phyloP scores from a whole-genome alignment of 441 rosid species.

The Oxalis stricta region DNA sequence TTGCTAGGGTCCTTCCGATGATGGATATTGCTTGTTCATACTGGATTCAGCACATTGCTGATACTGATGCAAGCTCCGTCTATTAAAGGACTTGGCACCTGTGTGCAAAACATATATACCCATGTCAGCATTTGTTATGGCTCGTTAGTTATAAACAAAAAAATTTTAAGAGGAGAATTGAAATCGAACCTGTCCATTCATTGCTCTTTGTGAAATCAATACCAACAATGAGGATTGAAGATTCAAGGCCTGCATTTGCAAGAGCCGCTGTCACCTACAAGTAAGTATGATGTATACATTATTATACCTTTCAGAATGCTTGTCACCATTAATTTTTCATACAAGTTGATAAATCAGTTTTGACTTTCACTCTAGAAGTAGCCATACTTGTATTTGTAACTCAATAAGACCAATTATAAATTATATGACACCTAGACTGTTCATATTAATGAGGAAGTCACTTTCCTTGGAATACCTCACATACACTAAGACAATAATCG shows the following conservation, averaged over 20 bases:
- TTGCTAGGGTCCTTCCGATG: slow-evolving; percentile 57
- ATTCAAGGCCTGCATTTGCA: slow-evolving; percentile 55
- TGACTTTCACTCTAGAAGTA: neutral
- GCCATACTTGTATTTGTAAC: too few species aligned
- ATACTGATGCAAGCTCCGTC: slow-evolving; percentile 54
- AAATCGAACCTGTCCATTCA: slow-evolving; percentile 58
- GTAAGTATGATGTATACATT: slow-evolving; percentile 3
- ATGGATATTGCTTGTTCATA: slow-evolving; percentile 68
- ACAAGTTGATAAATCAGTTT: neutral
- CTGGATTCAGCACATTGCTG: slow-evolving; percentile 42
- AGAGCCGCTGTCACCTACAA: slow-evolving; percentile 59
- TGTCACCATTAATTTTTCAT: too few species aligned
- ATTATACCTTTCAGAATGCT: neutral
- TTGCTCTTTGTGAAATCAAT: slow-evolving; percentile 79
- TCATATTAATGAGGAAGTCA: neutral
- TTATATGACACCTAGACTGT: neutral
- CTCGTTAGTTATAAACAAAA: neutral
- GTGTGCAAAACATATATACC: slow-evolving; percentile 10
- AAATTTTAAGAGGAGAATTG: slow-evolving; percentile 8
- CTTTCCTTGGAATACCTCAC: too few species aligned
- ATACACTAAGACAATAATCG: too few species aligned
- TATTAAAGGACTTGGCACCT: slow-evolving; percentile 50
- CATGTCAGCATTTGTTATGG: slow-evolving; percentile 3
- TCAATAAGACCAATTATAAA: too few species aligned
- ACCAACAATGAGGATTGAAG: slow-evolving; percentile 69